phyloP scores from a whole-genome alignment of 1,284 basidiomycete species.

The Cryptococcus sp. region DNA sequence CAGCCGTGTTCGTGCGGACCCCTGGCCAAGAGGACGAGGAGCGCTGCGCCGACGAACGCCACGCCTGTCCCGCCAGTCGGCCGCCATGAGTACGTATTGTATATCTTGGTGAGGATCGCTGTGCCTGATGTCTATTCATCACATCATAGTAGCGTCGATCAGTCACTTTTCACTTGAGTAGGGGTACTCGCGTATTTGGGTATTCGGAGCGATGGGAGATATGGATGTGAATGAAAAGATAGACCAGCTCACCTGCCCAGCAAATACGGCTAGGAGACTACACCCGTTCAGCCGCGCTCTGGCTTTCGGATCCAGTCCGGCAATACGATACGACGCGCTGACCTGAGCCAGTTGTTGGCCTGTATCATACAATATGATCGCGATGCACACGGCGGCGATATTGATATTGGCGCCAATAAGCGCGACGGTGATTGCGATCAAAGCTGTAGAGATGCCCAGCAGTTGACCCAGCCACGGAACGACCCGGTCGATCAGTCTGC shows the following conservation, averaged over 20 bases:
- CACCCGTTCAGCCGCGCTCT: constrained; percentile 66
- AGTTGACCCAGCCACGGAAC: constrained; percentile 69
- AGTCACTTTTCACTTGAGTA: constrained; percentile 13
- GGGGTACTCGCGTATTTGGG: too few relatives aligned
- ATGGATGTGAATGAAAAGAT: neutral
- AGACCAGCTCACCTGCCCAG: constrained; percentile 30
- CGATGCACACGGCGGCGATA: constrained; percentile 62
- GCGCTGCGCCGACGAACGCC: constrained; percentile 56
- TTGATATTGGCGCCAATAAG: constrained; percentile 64
- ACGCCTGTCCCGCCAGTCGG: constrained; percentile 60
- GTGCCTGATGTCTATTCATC: constrained; percentile 59
- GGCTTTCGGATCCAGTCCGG: constrained; percentile 61
- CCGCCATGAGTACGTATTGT: constrained; percentile 64
- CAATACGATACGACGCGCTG: constrained; percentile 47
- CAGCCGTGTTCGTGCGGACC: constrained; percentile 45
- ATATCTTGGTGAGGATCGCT: constrained; percentile 64
- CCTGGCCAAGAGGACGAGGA: constrained; percentile 32
- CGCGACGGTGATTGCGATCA: constrained; percentile 52
- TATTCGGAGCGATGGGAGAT: constrained; percentile 48
- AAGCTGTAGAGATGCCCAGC: constrained; percentile 53
- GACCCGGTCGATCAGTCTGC: constrained; percentile 64
- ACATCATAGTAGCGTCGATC: neutral
- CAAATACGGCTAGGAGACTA: constrained; percentile 58
- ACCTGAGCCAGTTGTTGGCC: constrained; percentile 58
- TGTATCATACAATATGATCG: constrained; percentile 55